Base-by-base conservation (phyloP, 768 basidiomycete species). In the Russula olivacea region DNA sequence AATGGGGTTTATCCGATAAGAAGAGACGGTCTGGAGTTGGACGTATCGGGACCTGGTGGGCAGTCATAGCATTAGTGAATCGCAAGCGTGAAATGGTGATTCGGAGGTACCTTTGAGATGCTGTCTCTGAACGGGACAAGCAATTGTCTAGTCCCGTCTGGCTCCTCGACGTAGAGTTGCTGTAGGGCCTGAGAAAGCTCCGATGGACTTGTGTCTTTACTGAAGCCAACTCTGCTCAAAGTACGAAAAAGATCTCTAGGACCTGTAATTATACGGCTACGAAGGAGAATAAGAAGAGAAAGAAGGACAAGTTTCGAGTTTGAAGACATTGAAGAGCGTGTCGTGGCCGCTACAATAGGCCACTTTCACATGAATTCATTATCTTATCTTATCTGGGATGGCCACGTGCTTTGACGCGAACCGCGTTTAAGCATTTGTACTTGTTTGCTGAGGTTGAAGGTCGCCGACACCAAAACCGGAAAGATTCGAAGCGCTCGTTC, bases 111-210 rank as follows among this genome's bases (percentile, higher is more conserved):
- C 79, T 84, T 85, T 14, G 85, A 81, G 8, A 91, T 73, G 50
- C 80, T 73, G 38, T 85, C 84, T 25, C 81, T 75, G 69, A 87
- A 85, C 1, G 85, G 88, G 6, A 89, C 84, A 1, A 87, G 78
- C n/a, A 91, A 73, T 5, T 79, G 83, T 70, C 83, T 83, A 19
- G 79, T 79, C 3, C 86, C 87, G 66, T 83, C 81, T 3, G 77
- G 70, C 59, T 82, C 79, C 34, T 82, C 78, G 19, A 81, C 73
- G 69, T 90, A 92, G 30, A 91, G 75, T 68, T 83, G 79, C 72
- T 86, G 83, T 51, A 87, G 68, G 21, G 83, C 79, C 50, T 75
- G 71, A 9, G 74, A 71, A 10, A 83, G 72, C 45, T 83, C 80
- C 47, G 79, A 75, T 30, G 74, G 45, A 25, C 32, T 53, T 17